Base-by-base conservation (phyloP, 257 asterid species). In the Lantana camara region DNA sequence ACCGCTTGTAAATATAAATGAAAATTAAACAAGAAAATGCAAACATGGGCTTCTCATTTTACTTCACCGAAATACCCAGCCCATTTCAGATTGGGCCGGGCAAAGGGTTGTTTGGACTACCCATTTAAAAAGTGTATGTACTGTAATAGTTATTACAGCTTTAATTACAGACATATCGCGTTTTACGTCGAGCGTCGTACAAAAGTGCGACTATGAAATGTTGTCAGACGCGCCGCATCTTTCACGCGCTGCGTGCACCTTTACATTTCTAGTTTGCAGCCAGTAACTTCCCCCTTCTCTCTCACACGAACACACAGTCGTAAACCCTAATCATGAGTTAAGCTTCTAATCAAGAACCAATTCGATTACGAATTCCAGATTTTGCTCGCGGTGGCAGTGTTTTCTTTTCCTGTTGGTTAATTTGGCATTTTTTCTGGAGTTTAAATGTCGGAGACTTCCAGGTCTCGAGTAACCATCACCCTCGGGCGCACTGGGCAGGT, bases 401-500 rank as follows among this genome's bases (percentile, higher is more conserved):
- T 64, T 47, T 44, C 3, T 12, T n/a, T n/a, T 79, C 12, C 38
- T 40, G 30, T 66, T 67, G 60, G 17, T 71, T 29, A 19, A 49
- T 35, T 44, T 53, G 24, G 47, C 52, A 67, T 69, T 60, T 69
- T 46, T 78, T 55, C 32, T 17, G 66, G 50, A 65, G 79, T 37
- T 66, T 63, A 64, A 70, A 91, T 91, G 98, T 82, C 86, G 27
- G 95, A 86, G 73, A 14, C 73, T 70, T 82, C 95, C 22, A 75
- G 89, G 87, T 82, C 98, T 58, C 85, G 85, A 30, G 85, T 91
- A 17, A 91, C 96, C 69, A 86, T 91, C 59, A 88, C 95, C 59
- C 89, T 91, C 41, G 95, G 98, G n/a, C 85, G 86, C 64, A 59
- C 77, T 48, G 90, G 96, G 68, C 96, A 89, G 95, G 98, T 86